A percentile compares a stretch with the other conserved stretches of the same genome.
phyloP scores from a whole-genome alignment of 1,139 yeast species.

The Scheffersomyces parashehatae region DNA sequence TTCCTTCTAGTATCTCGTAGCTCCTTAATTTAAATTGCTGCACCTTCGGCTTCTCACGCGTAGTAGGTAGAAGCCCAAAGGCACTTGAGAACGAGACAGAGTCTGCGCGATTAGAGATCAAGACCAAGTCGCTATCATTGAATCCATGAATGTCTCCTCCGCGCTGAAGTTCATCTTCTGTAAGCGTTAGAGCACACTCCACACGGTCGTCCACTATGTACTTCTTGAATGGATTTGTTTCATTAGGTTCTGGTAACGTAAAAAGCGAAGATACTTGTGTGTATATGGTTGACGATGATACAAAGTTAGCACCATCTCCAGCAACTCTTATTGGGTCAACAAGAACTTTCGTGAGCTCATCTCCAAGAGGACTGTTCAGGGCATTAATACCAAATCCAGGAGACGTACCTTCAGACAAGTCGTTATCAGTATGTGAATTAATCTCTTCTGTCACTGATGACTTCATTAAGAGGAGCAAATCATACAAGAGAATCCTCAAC shows the following conservation, averaged over 20 bases:
- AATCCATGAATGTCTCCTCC: conserved; percentile 37
- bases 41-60: conserved; percentile 6
- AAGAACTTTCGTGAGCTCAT: conserved; percentile 4
- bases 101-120: conserved; percentile 18
- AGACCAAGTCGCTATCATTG: conserved; percentile 28
- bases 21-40: conserved; percentile 34
- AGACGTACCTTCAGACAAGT: conserved; percentile 12
- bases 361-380: conserved; percentile 3
- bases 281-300: not conserved
- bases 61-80: conserved; percentile 18
- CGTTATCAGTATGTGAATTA: conserved; percentile 13
- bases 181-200: conserved; percentile 32
- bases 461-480: conserved; percentile 60
- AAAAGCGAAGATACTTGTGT: conserved; percentile 22
- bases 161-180: conserved; percentile 31
- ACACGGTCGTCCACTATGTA: conserved; percentile 22
- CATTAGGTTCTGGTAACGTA: conserved; percentile 37
- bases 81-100: conserved; percentile 21
- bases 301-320: not conserved
- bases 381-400: conserved; percentile 8
- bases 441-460: conserved; percentile 28
- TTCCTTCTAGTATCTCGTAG: conserved; percentile 72
- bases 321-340: conserved; percentile 3
- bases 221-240: conserved; percentile 25
- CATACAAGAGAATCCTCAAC: conserved; percentile 61